Base-by-base conservation (phyloP, 345 rosid genomes). In the Pseudoturritis turrita region DNA sequence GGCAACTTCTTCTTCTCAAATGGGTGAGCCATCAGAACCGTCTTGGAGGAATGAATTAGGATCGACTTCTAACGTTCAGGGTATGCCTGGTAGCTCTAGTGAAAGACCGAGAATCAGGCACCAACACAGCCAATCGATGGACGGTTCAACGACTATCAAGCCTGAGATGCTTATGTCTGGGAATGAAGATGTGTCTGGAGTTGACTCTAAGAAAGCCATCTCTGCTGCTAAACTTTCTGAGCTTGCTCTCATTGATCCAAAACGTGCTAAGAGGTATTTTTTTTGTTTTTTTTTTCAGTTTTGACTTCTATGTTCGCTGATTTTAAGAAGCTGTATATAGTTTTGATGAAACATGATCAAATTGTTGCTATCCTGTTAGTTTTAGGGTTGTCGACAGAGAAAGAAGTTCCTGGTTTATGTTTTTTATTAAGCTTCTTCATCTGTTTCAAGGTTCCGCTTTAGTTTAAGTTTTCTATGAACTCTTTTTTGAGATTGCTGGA, bases 211-310 rank as follows among this genome's bases (percentile, higher is more conserved):
- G 89, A 96, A 96, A 74, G 86, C 92, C 21, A 79, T 90, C 53
- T 90, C 99, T 35, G 89, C 97, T 75, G 85, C 96, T 36, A 88
- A 95, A 82, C 98, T 95, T 74, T 89, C 99, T 29, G 98, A 96
- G 83, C 99, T 96, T 71, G 98, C 99, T 50, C 89, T 90, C 70
- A 80, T 92, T 57, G 99, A 96, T 80, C 99, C 99, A 43, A 96
- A 87, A 79, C 97, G 98, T 44, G 98, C 99, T 10, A 96, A 92
- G 79, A 90, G 99, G 99, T 94, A 69, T 60, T 33, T 2, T 55
- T 19, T 13, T 9, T 29, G 6, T 3, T 4, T 10, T 5, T 14
- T 10, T n/a, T 10, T 1, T 10, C 19, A n/a, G 5, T 18, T 40
- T 29, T 71, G 6, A 7, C 18, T 39, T 66, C 9, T 15, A 5